These are phyloP conservation scores for Emergomyces africanus DNA, from an alignment of 2,329 filamentous ascomycete species.

Conservation along the genomic window DNA sequence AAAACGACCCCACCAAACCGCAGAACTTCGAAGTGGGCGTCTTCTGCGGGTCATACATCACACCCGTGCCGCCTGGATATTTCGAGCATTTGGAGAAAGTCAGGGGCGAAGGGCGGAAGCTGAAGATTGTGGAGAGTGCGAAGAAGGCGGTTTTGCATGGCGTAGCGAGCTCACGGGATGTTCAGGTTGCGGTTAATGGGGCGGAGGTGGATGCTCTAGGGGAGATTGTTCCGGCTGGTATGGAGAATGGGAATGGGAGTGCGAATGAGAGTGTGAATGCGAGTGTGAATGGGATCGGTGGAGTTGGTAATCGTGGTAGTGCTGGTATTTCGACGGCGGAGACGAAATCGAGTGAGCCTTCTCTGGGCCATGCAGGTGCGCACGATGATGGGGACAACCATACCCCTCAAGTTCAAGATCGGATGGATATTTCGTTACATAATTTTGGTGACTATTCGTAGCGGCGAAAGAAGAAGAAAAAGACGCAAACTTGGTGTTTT, in stretches of 20 bases:
- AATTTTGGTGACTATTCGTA: conserved; percentile 38
- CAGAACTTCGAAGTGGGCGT: conserved; percentile 78
- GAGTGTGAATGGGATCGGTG: neutral
- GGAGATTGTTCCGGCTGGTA: conserved; percentile 41
- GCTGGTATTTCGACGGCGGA: neutral
- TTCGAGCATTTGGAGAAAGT: conserved; percentile 66
- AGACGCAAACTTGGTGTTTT: neutral
- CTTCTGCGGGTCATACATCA: conserved; percentile 79
- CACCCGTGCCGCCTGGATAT: conserved; percentile 64
- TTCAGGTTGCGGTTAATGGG: conserved; percentile 50
- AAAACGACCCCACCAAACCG: conserved; percentile 41
- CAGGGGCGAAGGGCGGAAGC: conserved; percentile 55
- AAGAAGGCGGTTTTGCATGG: conserved; percentile 53
- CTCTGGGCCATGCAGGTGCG: neutral
- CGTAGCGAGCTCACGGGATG: conserved; percentile 46
- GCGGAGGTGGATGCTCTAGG: conserved; percentile 45
- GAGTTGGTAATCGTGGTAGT: neutral
- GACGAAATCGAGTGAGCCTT: neutral
- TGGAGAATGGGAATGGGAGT: neutral
- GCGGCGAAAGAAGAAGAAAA: no score
- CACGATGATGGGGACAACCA: conserved; percentile 19
- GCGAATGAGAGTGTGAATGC: neutral
- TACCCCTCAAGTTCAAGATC: conserved; percentile 32
- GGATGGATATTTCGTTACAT: conserved; percentile 50
- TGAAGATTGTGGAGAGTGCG: conserved; percentile 53